Evolutionary conservation across 1,284 basidiomycete genomes (phyloP).

Genomic region (Cryptococcus floricola): DNA sequence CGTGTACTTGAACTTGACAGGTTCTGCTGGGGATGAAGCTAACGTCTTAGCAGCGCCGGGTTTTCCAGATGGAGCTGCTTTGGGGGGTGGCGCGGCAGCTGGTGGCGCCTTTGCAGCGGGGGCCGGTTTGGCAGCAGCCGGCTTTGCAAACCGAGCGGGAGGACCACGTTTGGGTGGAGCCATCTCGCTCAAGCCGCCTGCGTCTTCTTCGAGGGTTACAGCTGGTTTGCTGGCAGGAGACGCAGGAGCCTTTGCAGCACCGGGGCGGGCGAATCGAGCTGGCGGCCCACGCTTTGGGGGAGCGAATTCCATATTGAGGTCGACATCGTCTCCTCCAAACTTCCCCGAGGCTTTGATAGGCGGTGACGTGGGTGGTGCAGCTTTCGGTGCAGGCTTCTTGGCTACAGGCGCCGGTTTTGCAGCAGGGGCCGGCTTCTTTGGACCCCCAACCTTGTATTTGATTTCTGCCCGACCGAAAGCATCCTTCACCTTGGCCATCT

Average conservation of each 20-base stretch:
- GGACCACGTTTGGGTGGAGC: not conserved
- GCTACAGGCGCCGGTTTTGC: conserved; percentile 50
- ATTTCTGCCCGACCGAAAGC: conserved; percentile 83
- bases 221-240: not conserved
- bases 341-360: conserved; percentile 29
- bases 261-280: conserved; percentile 29
- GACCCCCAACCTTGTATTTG: conserved; percentile 69
- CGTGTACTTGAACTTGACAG: conserved; percentile 85
- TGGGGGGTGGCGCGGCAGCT: conserved; percentile 28
- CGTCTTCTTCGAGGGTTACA: not conserved
- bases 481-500: conserved; percentile 92
- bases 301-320: conserved; percentile 23
- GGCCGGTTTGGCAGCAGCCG: conserved; percentile 5
- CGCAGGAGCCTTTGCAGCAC: conserved; percentile 12
- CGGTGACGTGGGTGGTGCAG: conserved; percentile 22
- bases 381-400: conserved; percentile 37
- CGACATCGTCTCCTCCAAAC: conserved; percentile 17
- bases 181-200: not conserved
- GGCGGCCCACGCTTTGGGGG: conserved; percentile 29
- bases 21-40: conserved; percentile 59
- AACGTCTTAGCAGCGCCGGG: conserved; percentile 56
- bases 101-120: conserved; percentile 21
- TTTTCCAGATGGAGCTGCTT: conserved; percentile 33
- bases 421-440: conserved; percentile 54
- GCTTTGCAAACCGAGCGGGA: not conserved